Evolutionary conservation across 805 yeast genomes (phyloP), one percentile per base, ranked within the genome.

Genomic region (Lipomyces sp.): DNA sequence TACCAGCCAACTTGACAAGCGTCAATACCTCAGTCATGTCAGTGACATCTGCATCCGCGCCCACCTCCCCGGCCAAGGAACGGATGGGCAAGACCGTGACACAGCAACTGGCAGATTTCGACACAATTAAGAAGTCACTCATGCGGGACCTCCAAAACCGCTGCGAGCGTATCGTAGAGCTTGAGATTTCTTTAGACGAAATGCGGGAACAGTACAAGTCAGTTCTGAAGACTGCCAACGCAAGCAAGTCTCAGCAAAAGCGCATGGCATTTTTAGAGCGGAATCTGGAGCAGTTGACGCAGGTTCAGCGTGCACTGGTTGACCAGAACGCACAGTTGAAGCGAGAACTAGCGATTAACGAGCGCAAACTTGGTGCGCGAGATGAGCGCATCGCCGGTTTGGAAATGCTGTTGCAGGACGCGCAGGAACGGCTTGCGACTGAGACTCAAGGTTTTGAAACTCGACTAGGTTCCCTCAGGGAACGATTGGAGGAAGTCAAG

Each of bases 241-340:
- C 67, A n/a, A 59, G 70, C 57, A 73, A 73, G 60, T 70, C 69
- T 34, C 78, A 77, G 64, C 84, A 82, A 57, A 82, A 83, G 69
- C 84, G 84, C 70, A 74, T 86, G 35, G 79, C 82, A 57, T 82
- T 84, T 10, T 75, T 89, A 62, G 90, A 88, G 71, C 81, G 82
- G 58, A 82, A 90, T 0, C 77, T 89, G 24, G 83, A 83, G 55
- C 87, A 83, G 67, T 81, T 89, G 67, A 81, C 84, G 24, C 80
- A 78, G n/a, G 87, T 87, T 64, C 81, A 89, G 63, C 81, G 81
- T 60, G 90, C 88, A 66, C 82, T 88, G 39, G 88, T 87, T 67
- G 76, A 80, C n/a, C 88, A 87, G 73, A 89, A 89, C 73, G 77
- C 81, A 37, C 79, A 83, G 59, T 77, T 89, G 42, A 80, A 84